A percentile compares a stretch with the other conserved stretches of the same genome.
These are phyloP conservation scores for Xylaria hypoxylon DNA, from an alignment of 2,329 filamentous ascomycete genomes.

Conservation along the genomic window DNA sequence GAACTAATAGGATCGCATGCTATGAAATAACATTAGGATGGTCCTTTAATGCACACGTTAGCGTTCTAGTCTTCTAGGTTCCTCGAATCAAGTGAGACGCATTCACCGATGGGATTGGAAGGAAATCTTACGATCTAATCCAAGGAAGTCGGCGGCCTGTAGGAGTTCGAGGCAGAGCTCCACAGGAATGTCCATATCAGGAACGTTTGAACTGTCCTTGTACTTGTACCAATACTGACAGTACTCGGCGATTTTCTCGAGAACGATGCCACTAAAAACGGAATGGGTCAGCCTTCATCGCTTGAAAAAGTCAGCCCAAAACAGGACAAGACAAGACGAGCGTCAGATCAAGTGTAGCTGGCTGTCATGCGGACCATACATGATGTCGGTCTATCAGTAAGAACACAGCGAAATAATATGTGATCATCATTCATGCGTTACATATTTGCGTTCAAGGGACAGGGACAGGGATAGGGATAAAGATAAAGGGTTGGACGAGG, in stretches of 20 bases:
- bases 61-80: constrained; percentile 12
- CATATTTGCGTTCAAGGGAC: background rate
- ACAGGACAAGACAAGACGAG: constrained; percentile 24
- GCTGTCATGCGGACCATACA: constrained; percentile 62
- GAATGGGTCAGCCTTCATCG: constrained; percentile 39
- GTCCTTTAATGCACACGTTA: constrained; percentile 15
- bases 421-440: constrained; percentile 52
- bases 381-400: constrained; percentile 59
- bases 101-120: constrained; percentile 6
- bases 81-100: constrained; percentile 29
- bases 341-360: constrained; percentile 74
- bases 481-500: constrained; percentile 7
- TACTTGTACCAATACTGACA: constrained; percentile 85
- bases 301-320: background rate
- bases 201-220: constrained; percentile 75
- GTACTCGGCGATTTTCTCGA: constrained; percentile 86
- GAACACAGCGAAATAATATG: constrained; percentile 57
- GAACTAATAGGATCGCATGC: background rate
- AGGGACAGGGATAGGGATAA: too few species aligned
- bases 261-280: constrained; percentile 70
- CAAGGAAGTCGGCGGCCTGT: constrained; percentile 81
- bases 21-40: background rate
- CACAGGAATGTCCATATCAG: constrained; percentile 83
- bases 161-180: constrained; percentile 82
- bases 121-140: constrained; percentile 70